Percentiles rank a stretch among this genome's conserved stretches.
Conservation (phyloP, 2,329 filamentous ascomycete species). For the Calonectria leucothoes region DNA sequence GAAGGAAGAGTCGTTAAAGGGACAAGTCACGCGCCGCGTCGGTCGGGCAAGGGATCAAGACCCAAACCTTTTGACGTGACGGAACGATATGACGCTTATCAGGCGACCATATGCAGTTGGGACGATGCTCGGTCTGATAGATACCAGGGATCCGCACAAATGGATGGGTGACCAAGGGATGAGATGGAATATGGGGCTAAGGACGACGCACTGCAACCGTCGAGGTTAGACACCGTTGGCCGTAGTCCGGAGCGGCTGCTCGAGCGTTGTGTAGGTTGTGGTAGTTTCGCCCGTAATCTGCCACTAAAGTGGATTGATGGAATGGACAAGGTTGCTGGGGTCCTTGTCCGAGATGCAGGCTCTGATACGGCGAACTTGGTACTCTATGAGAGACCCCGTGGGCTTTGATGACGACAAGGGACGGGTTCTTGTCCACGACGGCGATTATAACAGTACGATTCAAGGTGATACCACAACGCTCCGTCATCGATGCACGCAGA, state of each 20-base stretch:
- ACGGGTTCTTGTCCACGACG: not conserved
- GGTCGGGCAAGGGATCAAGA: constrained; percentile 21
- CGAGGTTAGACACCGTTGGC: constrained; percentile 4
- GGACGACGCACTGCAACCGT: constrained; percentile 11
- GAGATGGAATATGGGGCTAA: constrained; percentile 14
- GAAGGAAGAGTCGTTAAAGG: not conserved
- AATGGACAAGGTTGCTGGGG: not conserved
- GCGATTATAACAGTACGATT: not conserved
- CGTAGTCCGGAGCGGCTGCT: not conserved
- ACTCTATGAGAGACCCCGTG: not conserved
- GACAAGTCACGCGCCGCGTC: constrained; percentile 15
- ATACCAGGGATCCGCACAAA: constrained; percentile 11
- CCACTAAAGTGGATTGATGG: constrained; percentile 1
- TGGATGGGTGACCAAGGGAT: constrained; percentile 12
- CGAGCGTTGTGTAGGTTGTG: not conserved
- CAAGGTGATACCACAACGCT: not conserved
- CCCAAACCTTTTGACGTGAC: constrained; percentile 3
- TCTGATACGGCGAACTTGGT: not conserved
- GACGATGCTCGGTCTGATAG: constrained; percentile 14
- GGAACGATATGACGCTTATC: constrained; percentile 41
- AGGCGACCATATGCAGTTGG: constrained; percentile 25
- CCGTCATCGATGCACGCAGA: constrained; percentile 5
- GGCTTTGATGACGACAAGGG: not conserved
- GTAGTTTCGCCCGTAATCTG: constrained; percentile 1
- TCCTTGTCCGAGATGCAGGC: not conserved